A percentile compares a stretch with the other conserved stretches of the same genome.
Evolutionary conservation across 108 stramenopile species (phyloP).

Genomic region (Nitzschia sp.): DNA sequence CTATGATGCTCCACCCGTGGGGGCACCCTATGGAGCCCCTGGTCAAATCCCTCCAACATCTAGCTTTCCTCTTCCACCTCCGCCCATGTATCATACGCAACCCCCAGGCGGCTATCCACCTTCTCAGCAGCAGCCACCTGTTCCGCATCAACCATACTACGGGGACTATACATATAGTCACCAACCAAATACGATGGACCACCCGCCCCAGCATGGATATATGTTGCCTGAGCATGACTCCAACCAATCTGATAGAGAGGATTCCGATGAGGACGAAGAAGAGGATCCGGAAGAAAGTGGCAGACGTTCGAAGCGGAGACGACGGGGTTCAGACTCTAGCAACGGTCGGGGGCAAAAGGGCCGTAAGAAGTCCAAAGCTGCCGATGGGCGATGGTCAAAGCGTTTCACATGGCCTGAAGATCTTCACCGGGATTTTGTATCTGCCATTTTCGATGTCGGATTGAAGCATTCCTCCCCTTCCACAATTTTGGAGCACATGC

Average conservation of each 20-base stretch:
- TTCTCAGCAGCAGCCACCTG: background rate
- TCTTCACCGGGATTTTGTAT: slow-evolving; percentile 85
- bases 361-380: slow-evolving; percentile 50
- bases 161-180: background rate
- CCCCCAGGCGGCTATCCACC: background rate
- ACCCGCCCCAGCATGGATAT: slow-evolving; percentile 13
- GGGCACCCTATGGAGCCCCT: too few relatives aligned
- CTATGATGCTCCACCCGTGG: background rate
- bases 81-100: slow-evolving; percentile 15
- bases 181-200: slow-evolving; percentile 4
- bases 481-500: slow-evolving; percentile 91
- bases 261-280: slow-evolving; percentile 17
- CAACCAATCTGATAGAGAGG: slow-evolving; percentile 7
- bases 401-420: slow-evolving; percentile 90
- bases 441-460: slow-evolving; percentile 94
- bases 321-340: slow-evolving; percentile 9
- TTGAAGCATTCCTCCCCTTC: slow-evolving; percentile 93
- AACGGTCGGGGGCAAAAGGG: slow-evolving; percentile 13
- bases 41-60: background rate
- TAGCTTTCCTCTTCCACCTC: background rate
- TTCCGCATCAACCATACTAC: background rate
- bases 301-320: slow-evolving; percentile 23
- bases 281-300: slow-evolving; percentile 2
- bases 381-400: slow-evolving; percentile 83
- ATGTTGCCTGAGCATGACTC: background rate